Percentiles rank a stretch among this genome's conserved stretches.
Evolutionary conservation across 148 eudicot genomes (phyloP).

Genomic region (Fallopia convolvulus): DNA sequence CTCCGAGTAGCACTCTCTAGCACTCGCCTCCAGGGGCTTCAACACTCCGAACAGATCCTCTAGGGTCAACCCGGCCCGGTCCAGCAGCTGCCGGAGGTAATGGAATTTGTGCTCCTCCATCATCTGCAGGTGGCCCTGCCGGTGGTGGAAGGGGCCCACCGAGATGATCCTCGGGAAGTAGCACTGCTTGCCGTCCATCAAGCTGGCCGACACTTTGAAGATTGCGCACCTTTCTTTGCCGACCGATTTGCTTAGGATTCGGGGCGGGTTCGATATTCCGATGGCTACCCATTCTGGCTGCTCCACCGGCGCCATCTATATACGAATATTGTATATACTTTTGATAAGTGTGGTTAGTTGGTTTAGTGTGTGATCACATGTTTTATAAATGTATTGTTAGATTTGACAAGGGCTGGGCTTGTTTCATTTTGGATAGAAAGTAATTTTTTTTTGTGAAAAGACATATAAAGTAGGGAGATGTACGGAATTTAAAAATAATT

Average conservation of each 20-base stretch:
- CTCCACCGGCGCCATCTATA: neutral
- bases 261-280: neutral
- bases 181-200: constrained; percentile 35
- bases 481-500: too few species aligned
- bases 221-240: constrained; percentile 59
- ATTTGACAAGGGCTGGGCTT: too few species aligned
- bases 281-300: neutral
- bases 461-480: too few species aligned
- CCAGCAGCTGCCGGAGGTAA: constrained; percentile 34
- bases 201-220: constrained; percentile 56
- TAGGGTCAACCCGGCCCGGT: constrained; percentile 22
- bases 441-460: too few species aligned
- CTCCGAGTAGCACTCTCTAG: constrained; percentile 58
- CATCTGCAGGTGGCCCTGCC: constrained; percentile 37
- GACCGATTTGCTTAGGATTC: constrained; percentile 43
- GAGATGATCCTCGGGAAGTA: constrained; percentile 52
- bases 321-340: too few species aligned
- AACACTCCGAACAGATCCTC: constrained; percentile 30
- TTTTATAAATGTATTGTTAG: too few species aligned
- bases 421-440: too few species aligned
- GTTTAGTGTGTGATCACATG: too few species aligned
- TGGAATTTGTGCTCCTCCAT: constrained; percentile 75
- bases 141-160: constrained; percentile 65
- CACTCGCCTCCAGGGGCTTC: constrained; percentile 32
- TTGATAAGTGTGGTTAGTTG: too few species aligned